Evolutionary conservation across 2,329 filamentous ascomycete genomes (phyloP), one percentile per base, ranked within the genome.

Genomic region (Cordyceps militaris): DNA sequence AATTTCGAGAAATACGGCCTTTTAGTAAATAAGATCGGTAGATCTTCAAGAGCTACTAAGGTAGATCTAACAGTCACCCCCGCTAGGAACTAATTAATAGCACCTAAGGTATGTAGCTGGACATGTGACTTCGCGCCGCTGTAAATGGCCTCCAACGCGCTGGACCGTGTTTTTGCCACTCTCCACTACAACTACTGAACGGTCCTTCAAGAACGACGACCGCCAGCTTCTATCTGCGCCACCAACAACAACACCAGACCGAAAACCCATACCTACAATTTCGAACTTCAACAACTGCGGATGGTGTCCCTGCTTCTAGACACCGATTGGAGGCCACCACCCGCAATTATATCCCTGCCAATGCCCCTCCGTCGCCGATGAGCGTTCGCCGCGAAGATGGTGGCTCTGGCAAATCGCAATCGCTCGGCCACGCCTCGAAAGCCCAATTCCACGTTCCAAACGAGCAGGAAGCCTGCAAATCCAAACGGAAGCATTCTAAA

Each of bases 401-500:
- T 68, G 59, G 58, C 70, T 55, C 62, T 70, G 59, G 65, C 69
- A 55, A 74, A 70, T 62, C 54, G 64, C 34, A 69, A 60, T 30
- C 70, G 69, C 55, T 64, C 66, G 10, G 62, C 63, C 48, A 70
- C 69, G 7, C 69, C 71, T 26, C 69, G 63, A 60, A 74, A 71
- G 58, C 58, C 69, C 14, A 51, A 59, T 11, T 58, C 64, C 3
- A 49, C 58, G 21, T 61, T 63, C 3, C 59, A 64, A 26, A 50
- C 65, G 4, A 58, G 66, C n/a, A 73, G 71, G 62, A 74, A 71
- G 52, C 66, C 74, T 3, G 63, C 65, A 21, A 74, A 73, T 40
- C 73, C 74, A 0, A 89, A 89, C 64, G 76, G 78, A 7, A 90
- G 85, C 61, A 90, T 91, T 32, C 72, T 90, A 14, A 89, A 73